A percentile compares a stretch with the other conserved stretches of the same genome.
These are phyloP conservation scores for Taxillus chinensis DNA, from an alignment of 164 flowering plant species.

Conservation along the genomic window DNA sequence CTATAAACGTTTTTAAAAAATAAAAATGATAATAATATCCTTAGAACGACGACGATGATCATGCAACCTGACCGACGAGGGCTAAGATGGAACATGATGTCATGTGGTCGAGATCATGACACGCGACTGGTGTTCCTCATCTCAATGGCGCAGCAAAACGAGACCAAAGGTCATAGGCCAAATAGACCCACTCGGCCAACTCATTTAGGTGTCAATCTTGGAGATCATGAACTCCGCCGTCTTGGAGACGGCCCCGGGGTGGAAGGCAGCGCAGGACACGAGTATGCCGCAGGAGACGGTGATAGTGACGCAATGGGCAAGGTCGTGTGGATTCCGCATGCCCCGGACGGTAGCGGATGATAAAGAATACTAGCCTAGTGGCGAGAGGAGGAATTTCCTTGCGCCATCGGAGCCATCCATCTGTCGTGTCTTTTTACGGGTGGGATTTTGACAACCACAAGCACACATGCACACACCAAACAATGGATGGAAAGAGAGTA, in stretches of 20 bases:
- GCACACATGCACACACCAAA: too few species aligned
- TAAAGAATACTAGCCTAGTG: constrained; percentile 38
- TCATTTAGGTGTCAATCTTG: constrained; percentile 88
- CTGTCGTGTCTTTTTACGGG: too few species aligned
- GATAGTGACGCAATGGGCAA: constrained; percentile 22
- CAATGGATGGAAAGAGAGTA: too few species aligned
- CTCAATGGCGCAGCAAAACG: constrained; percentile 99
- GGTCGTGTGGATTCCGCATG: constrained; percentile 38
- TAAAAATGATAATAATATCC: too few species aligned
- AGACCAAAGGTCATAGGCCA: constrained; percentile 99
- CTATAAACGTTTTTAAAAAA: too few species aligned
- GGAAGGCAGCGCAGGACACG: constrained; percentile 42
- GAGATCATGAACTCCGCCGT: constrained; percentile 86
- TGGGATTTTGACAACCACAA: too few species aligned
- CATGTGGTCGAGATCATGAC: constrained; percentile 94
- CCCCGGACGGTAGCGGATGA: constrained; percentile 23
- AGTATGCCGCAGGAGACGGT: constrained; percentile 20
- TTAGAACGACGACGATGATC: constrained; percentile 97
- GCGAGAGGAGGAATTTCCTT: constrained; percentile 25
- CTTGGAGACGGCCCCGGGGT: constrained; percentile 55
- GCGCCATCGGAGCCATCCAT: constrained; percentile 48
- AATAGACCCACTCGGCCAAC: constrained; percentile 87
- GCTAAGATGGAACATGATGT: constrained; percentile 88
- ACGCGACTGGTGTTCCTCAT: constrained; percentile 99
- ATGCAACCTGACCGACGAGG: constrained; percentile 93